Conservation (phyloP, 345 rosid genomes). For the Viola odorata region DNA sequence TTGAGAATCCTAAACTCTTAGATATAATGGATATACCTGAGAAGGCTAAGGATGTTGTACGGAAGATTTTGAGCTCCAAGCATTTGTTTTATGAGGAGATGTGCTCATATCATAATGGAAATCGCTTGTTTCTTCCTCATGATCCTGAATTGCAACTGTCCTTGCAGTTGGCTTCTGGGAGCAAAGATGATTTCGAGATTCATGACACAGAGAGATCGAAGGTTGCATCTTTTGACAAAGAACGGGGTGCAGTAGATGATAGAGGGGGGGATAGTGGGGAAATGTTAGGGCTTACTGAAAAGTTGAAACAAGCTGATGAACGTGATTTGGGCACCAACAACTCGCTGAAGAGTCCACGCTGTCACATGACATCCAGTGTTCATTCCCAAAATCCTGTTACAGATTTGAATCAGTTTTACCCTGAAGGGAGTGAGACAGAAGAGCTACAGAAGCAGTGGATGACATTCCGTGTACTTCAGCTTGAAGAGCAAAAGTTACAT, state of each 20-base stretch:
- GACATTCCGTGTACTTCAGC: not conserved
- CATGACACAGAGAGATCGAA: not conserved
- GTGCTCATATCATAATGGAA: constrained; percentile 10
- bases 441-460: not conserved
- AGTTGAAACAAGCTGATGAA: not conserved
- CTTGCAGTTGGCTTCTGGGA: constrained; percentile 13
- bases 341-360: not conserved
- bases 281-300: not conserved
- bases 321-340: not conserved
- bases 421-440: not conserved
- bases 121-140: constrained; percentile 7
- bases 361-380: not conserved
- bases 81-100: constrained; percentile 8
- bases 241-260: not conserved
- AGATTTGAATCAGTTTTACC: not conserved
- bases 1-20: constrained; percentile 2
- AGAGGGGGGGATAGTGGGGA: not conserved
- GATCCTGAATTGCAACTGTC: constrained; percentile 15
- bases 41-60: not conserved
- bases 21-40: constrained; percentile 3
- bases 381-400: not conserved
- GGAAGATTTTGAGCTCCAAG: constrained; percentile 9
- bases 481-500: not conserved
- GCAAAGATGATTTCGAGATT: not conserved
- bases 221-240: not conserved